A percentile compares a stretch with the other conserved stretches of the same genome.
These are phyloP conservation scores for Debaryomyces coudertii DNA, from an alignment of 1,139 yeast species.

Conservation along the genomic window DNA sequence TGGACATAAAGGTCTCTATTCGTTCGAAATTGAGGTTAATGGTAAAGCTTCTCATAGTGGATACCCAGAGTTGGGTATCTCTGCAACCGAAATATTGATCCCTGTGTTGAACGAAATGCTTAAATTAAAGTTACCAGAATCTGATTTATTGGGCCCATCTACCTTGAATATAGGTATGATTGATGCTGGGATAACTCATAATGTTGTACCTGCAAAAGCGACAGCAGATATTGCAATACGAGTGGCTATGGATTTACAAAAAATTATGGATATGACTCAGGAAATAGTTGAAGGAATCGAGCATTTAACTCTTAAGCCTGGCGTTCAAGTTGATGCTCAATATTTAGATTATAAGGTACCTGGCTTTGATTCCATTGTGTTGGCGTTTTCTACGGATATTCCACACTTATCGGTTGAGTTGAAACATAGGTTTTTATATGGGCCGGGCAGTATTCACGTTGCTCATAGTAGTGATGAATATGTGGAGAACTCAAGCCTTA, in stretches of 20 bases:
- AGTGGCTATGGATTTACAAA: constrained; percentile 51
- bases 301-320: constrained; percentile 20
- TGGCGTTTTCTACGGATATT: constrained; percentile 68
- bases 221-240: constrained; percentile 54
- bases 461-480: constrained; percentile 69
- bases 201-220: constrained; percentile 66
- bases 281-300: constrained; percentile 36
- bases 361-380: constrained; percentile 60
- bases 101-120: constrained; percentile 45
- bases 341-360: constrained; percentile 60
- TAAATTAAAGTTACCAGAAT: constrained; percentile 47
- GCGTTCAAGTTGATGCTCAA: constrained; percentile 37
- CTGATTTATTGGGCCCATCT: constrained; percentile 60
- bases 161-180: constrained; percentile 64
- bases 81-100: constrained; percentile 61
- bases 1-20: constrained; percentile 66
- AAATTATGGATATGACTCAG: constrained; percentile 38
- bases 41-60: constrained; percentile 74
- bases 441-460: constrained; percentile 68
- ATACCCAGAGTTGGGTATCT: constrained; percentile 68
- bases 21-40: constrained; percentile 43
- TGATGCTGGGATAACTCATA: constrained; percentile 62
- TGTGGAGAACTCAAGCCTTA: constrained; percentile 53
- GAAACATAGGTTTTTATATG: constrained; percentile 55
- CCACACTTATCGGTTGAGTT: constrained; percentile 51